Base-by-base conservation (phyloP, 1,284 basidiomycete genomes). In the Erythrobasidium hasegawianum region DNA sequence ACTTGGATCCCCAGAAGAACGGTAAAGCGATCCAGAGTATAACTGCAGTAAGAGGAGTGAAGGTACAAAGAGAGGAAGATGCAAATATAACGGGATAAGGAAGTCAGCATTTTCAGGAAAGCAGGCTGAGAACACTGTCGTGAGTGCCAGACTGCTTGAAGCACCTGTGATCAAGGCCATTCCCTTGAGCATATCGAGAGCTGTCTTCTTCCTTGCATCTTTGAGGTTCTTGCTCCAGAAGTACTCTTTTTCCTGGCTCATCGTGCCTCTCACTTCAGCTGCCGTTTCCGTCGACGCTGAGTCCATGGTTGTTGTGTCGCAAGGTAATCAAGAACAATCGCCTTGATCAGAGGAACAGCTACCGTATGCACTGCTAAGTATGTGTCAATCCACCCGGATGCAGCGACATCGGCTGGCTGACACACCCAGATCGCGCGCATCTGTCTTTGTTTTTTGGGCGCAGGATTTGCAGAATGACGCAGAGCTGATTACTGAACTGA, bases 1-100 rank as follows among this genome's bases (percentile, higher is more conserved):
- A 47, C 3, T 71, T 72, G n/a, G 75, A 76, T 14, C 73, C 76
- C 75, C 75, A 77, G 68, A 77, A 77, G 33, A 77, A 72, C 13
- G 73, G 70, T n/a, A 77, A 68, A 41, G 71, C 74, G 43, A 72
- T 66, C 75, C 75, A 77, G 0, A 76, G 62, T 65, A 72, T 71
- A 24, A 75, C 41, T 29, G 74, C 10, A 39, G 27, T 5, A 11
- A 7, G 16, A 39, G 55, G 55, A 22, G 39, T 18, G n/a, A 39
- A 57, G 3, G 55, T 39, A 9, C 4, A 29, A 27, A 8, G 40
- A 14, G 43, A 43, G 47, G 41, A 22, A 16, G 7, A 16, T 29
- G 20, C 33, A 33, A 33, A 11, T 4, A 11, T 33, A 5, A 11
- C 33, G 11, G 33, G 11, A 5, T 4, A 11, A 16, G n/a, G 16